A percentile compares a stretch with the other conserved stretches of the same genome.
Evolutionary conservation across 257 asterid species (phyloP).

Genomic region (Mitragyna speciosa): DNA sequence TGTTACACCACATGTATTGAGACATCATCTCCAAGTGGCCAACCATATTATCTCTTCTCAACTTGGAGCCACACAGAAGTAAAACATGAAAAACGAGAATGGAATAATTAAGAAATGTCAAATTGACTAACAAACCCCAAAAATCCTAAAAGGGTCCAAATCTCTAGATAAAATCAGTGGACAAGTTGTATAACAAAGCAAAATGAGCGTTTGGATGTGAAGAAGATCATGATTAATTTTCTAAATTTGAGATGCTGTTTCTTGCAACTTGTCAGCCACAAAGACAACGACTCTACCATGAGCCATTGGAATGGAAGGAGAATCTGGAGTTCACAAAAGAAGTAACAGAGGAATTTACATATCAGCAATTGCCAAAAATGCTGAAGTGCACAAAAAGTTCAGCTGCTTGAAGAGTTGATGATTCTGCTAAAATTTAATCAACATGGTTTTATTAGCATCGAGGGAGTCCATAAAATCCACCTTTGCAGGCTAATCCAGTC

Average conservation of each 20-base stretch:
- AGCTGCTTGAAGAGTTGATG: neutral
- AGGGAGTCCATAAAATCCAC: conserved; percentile 59
- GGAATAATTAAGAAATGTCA: neutral
- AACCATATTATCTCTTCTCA: too few species aligned
- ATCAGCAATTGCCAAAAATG: conserved; percentile 8
- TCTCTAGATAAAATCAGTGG: neutral
- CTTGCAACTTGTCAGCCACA: neutral
- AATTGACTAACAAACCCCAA: neutral
- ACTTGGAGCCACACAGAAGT: too few species aligned
- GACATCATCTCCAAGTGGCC: too few species aligned
- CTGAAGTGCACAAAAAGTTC: conserved; percentile 4
- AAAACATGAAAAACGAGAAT: too few species aligned
- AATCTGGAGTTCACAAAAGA: neutral
- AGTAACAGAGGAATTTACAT: conserved; percentile 19
- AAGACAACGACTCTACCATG: neutral
- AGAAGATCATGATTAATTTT: neutral
- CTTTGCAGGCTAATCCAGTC: conserved; percentile 55
- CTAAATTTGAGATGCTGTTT: conserved; percentile 5
- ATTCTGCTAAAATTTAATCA: neutral
- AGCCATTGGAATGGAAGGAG: neutral
- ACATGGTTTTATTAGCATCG: conserved; percentile 24
- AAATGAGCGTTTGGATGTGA: neutral
- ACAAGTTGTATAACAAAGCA: neutral
- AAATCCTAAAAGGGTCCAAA: neutral
- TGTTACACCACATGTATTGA: too few species aligned